Base-by-base conservation (phyloP, 345 rosid species). In the Euclidium syriacum region DNA sequence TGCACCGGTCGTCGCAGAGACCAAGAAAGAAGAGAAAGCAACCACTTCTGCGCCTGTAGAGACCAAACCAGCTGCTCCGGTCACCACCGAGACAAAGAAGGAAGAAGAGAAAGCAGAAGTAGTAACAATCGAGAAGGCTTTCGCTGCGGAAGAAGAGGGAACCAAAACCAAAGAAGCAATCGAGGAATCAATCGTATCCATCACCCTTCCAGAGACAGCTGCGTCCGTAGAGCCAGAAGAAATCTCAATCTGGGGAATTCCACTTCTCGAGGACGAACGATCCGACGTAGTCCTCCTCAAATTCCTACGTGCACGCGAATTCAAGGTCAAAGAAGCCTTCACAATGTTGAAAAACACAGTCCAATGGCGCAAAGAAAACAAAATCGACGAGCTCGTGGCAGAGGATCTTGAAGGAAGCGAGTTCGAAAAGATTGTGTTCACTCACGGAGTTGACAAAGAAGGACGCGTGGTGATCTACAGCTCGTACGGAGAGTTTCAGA, bases 381-480 rank as follows among this genome's bases (percentile, higher is more conserved):
- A 75, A 10, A 81, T 86, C 49, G 96, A 91, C 7, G 89, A 88
- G 15, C 40, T 86, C 24, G 67, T 86, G 43, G 68, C 63, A 35
- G 85, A 83, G 38, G 72, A 85, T 4, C 85, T 88, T 27, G 68
- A 85, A 0, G 85, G 83, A 46, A 85, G 68, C 23, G 96, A 88
- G 76, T 91, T 91, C 41, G 87, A 88, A 52, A 85, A 88, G 63
- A 78, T 80, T 16, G 96, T 91, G 34, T 88, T 85, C 70, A 83
- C 85, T 78, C 87, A 83, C 25, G 96, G 98, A 14, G 56, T 67
- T 16, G 96, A 88, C 52, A 83, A 70, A 78, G 87, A 86, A 4
- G 95, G 95, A n/a, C 98, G 85, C 51, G 84, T 90, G 0, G 89
- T 91, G 14, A 85, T 92, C 50, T 91, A 91, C 61, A 91, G 88